phyloP scores from a whole-genome alignment of 2,329 filamentous ascomycete genomes.

The Fusarium sp. region DNA sequence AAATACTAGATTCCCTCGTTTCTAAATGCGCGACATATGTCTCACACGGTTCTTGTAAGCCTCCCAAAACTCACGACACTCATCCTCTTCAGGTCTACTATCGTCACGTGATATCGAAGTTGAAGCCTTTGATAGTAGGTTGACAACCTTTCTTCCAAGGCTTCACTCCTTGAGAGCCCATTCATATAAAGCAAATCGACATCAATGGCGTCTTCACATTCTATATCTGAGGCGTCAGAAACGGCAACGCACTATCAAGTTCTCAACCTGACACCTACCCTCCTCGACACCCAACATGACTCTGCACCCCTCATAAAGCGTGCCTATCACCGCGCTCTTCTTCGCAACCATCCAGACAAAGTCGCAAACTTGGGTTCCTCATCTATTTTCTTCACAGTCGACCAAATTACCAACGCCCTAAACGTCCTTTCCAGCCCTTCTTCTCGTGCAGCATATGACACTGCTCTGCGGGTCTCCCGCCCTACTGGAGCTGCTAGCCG shows the following conservation, averaged over 20 bases:
- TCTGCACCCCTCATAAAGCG: constrained; percentile 67
- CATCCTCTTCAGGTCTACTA: not conserved
- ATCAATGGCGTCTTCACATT: constrained; percentile 26
- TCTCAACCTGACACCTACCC: constrained; percentile 66
- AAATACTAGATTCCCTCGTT: not conserved
- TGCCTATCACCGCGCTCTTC: constrained; percentile 74
- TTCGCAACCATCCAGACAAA: constrained; percentile 77
- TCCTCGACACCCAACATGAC: constrained; percentile 61
- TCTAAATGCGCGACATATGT: not conserved
- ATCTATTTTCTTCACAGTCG: constrained; percentile 68
- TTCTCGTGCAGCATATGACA: constrained; percentile 68
- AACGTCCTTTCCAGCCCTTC: constrained; percentile 65
- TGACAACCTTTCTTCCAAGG: not conserved
- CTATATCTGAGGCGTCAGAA: constrained; percentile 9
- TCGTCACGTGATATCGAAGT: constrained; percentile 45
- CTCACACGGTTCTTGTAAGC: not conserved
- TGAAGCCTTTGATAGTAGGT: constrained; percentile 5
- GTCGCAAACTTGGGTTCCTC: constrained; percentile 34
- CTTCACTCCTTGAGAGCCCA: not conserved
- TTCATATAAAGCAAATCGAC: not conserved
- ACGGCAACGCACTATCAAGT: constrained; percentile 71
- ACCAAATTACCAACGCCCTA: constrained; percentile 74
- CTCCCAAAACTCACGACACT: not conserved
- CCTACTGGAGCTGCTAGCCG: constrained; percentile 31
- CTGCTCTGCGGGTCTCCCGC: constrained; percentile 58